Percentiles rank a stretch among this genome's conserved stretches.
These are phyloP conservation scores for Ramaria sp. DNA, from an alignment of 768 basidiomycete species.

Conservation along the genomic window DNA sequence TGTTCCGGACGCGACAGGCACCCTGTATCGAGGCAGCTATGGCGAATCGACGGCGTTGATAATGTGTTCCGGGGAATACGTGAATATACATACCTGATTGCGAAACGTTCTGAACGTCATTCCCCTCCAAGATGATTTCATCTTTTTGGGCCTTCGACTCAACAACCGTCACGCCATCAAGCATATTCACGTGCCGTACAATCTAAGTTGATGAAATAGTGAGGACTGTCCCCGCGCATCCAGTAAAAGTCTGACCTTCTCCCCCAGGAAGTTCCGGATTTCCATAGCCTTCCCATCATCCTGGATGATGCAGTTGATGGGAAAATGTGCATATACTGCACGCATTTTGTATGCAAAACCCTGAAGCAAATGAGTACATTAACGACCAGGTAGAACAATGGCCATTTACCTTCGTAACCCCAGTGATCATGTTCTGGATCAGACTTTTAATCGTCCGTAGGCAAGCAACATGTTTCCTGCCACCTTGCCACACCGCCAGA, in stretches of 20 bases:
- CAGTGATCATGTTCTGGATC: slow-evolving; percentile 96
- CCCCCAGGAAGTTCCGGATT: slow-evolving; percentile 92
- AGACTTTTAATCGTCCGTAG: slow-evolving; percentile 90
- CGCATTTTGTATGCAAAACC: slow-evolving; percentile 99
- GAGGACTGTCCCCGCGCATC: not conserved
- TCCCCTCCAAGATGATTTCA: slow-evolving; percentile 87
- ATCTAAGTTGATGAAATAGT: slow-evolving; percentile 35
- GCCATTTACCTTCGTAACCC: slow-evolving; percentile 77
- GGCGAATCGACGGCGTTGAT: slow-evolving; percentile 3
- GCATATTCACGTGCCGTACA: slow-evolving; percentile 87
- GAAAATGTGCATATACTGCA: slow-evolving; percentile 98
- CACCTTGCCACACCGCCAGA: slow-evolving; percentile 96
- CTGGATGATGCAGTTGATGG: slow-evolving; percentile 96
- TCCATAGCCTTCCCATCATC: slow-evolving; percentile 62
- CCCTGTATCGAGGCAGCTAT: slow-evolving; percentile 94
- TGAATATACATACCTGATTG: slow-evolving; percentile 60
- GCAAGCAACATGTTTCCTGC: slow-evolving; percentile 97
- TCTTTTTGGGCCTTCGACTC: slow-evolving; percentile 94
- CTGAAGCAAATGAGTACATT: slow-evolving; percentile 27
- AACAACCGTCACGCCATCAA: slow-evolving; percentile 70
- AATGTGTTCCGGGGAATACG: no score
- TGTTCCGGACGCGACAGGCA: slow-evolving; percentile 94
- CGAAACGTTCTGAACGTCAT: slow-evolving; percentile 94
- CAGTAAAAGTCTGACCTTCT: slow-evolving; percentile 52
- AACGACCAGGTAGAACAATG: not conserved